phyloP scores from a whole-genome alignment of 163 green algal species.

The Chlorella variabilis region DNA sequence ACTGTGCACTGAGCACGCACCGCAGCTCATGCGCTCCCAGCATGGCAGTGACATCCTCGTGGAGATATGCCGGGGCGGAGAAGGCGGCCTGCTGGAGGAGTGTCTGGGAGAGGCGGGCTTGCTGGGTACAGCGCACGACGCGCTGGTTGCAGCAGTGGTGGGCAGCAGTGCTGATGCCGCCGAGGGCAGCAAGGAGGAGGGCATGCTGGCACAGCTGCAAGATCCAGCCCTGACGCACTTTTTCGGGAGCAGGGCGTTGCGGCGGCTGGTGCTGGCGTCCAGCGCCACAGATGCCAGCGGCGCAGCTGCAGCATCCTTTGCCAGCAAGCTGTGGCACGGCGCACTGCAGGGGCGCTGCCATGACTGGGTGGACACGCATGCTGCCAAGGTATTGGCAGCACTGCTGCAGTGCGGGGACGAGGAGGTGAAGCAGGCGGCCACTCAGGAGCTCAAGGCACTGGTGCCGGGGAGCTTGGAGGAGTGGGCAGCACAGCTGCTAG shows the following conservation, averaged over 20 bases:
- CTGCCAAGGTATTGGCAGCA: slow-evolving; percentile 77
- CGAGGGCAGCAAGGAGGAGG: slow-evolving; percentile 1
- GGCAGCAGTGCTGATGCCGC: slow-evolving; percentile 2
- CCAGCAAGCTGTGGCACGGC: slow-evolving; percentile 60
- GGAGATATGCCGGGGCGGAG: slow-evolving; percentile 73
- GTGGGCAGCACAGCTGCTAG: slow-evolving; percentile 36
- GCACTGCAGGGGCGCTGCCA: slow-evolving; percentile 55
- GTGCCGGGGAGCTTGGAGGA: slow-evolving; percentile 12
- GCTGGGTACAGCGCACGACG: slow-evolving; percentile 41
- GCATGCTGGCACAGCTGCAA: not conserved
- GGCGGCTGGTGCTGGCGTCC: slow-evolving; percentile 59
- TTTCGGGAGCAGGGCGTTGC: slow-evolving; percentile 58
- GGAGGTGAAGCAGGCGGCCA: slow-evolving; percentile 37
- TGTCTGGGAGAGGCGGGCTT: slow-evolving; percentile 37
- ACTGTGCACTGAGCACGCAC: slow-evolving; percentile 39
- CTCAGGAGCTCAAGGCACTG: slow-evolving; percentile 40
- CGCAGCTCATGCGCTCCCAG: slow-evolving; percentile 58
- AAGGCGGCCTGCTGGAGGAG: slow-evolving; percentile 57
- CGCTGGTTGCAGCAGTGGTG: slow-evolving; percentile 32
- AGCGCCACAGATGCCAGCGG: slow-evolving; percentile 18
- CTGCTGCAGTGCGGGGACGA: slow-evolving; percentile 55
- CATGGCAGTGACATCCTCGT: slow-evolving; percentile 68
- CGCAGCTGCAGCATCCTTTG: slow-evolving; percentile 46
- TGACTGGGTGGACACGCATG: slow-evolving; percentile 63
- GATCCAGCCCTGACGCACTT: slow-evolving; percentile 58